phyloP scores from a whole-genome alignment of 306 rosid species.

The Quercus aquifolioides region DNA sequence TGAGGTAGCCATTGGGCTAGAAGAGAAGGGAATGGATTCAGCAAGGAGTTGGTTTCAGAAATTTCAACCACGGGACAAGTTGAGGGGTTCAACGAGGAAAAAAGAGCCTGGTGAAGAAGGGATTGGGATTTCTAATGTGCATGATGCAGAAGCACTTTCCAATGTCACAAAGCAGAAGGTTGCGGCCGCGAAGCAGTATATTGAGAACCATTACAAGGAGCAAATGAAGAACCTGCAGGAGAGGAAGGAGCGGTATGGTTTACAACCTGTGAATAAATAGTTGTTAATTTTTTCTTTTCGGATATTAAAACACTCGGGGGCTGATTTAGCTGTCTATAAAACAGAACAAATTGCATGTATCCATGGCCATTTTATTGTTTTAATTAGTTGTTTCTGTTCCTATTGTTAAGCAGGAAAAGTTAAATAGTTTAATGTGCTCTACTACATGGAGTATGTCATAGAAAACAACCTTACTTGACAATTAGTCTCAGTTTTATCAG shows the following conservation, averaged over 20 bases:
- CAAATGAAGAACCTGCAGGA: conserved; percentile 95
- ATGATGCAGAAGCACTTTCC: conserved; percentile 72
- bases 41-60: conserved; percentile 89
- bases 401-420: background rate
- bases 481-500: background rate
- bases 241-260: conserved; percentile 82
- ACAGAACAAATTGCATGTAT: background rate
- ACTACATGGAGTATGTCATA: background rate
- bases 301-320: background rate
- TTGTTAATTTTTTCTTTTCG: background rate
- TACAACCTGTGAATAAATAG: background rate
- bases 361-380: background rate
- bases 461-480: background rate
- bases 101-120: conserved; percentile 45
- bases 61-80: conserved; percentile 82
- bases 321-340: background rate
- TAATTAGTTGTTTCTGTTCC: background rate
- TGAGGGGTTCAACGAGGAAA: conserved; percentile 50
- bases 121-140: conserved; percentile 30
- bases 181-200: conserved; percentile 91
- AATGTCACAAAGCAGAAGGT: conserved; percentile 83
- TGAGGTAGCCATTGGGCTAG: conserved; percentile 18
- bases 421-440: background rate
- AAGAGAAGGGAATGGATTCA: conserved; percentile 64
- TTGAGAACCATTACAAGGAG: conserved; percentile 97